These are phyloP conservation scores for Selaginella moellendorffii DNA, from an alignment of 75 land plant genomes.

Conservation along the genomic window DNA sequence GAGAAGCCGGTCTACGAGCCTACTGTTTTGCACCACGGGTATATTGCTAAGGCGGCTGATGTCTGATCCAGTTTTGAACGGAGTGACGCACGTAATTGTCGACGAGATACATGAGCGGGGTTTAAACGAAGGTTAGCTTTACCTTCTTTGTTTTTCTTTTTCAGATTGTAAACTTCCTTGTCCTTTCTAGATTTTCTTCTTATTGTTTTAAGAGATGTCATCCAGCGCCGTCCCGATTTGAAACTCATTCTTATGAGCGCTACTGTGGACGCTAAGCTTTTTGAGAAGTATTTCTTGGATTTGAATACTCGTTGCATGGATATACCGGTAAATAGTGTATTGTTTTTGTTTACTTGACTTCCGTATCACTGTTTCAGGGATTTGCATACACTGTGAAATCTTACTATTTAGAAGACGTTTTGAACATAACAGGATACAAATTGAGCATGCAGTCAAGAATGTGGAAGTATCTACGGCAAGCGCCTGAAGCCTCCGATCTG, in stretches of 20 bases:
- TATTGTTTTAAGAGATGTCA: conserved; percentile 44
- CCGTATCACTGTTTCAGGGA: too few relatives aligned
- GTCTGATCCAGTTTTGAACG: conserved; percentile 52
- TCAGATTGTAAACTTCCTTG: too few relatives aligned
- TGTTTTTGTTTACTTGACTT: too few relatives aligned
- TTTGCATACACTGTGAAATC: not conserved
- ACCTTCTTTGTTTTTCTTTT: too few relatives aligned
- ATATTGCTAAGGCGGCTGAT: conserved; percentile 32
- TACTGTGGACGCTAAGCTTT: conserved; percentile 22
- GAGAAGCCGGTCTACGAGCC: conserved; percentile 53
- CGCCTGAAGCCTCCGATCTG: not conserved
- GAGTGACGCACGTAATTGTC: conserved; percentile 77
- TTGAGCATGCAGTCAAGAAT: not conserved
- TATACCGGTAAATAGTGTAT: conserved; percentile 69
- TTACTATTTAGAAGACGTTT: conserved; percentile 2
- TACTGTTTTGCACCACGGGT: conserved; percentile 76
- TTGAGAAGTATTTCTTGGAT: conserved; percentile 27
- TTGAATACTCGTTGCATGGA: conserved; percentile 50
- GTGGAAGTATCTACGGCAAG: not conserved
- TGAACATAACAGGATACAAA: not conserved
- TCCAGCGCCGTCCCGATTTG: conserved; percentile 13
- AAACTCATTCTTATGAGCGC: conserved; percentile 28
- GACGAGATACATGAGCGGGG: conserved; percentile 97
- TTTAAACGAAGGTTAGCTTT: conserved; percentile 69
- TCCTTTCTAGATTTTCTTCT: conserved; percentile 52